Evolutionary conservation across 495 filamentous ascomycete genomes (phyloP), one percentile per base, ranked within the genome.

Genomic region (Elaphomyces granulatus): DNA sequence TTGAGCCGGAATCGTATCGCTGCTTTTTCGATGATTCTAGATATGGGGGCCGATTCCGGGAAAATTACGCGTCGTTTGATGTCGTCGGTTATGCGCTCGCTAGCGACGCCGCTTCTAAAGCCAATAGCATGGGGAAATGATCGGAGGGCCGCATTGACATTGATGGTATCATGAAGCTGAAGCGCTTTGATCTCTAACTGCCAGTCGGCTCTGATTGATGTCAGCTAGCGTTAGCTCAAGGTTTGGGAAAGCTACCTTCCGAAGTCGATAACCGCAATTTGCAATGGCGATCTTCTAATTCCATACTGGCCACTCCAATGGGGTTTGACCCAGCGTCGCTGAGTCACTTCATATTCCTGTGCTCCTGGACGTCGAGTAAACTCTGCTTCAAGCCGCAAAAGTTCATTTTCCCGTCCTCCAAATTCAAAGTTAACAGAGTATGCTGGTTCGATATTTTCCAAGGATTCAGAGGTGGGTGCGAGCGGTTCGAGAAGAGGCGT

Each of bases 401-500:
- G 38, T 1, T 48, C 45, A 15, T 53, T 52, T 4, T 54, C 40
- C 2, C 32, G 32, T 4, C 55, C 45, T 4, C 48, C n/a, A 26
- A 71, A 65, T 18, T 67, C 59, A 35, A 71, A 70, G 15, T 50
- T 55, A 3, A 60, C 68, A 0, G 61, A 56, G 35, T 60, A 59
- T 7, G 47, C 45, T 4, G 57, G 56, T 23, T 50, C 49, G 3
- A 56, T 43, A 8, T 40, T 39, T 38, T 48, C 21, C 3, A 69
- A 33, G 0, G 51, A 46, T 15, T 18, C 20, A 4, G 42, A 55
- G 14, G 59, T 64, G 33, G 59, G 57, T 18, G 63, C 61, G 20
- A 70, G 52, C 0, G 58, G 53, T 19, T 64, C 61, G 32, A 84
- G 75, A 2, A 75, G 52, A 19, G 61, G 47, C 21, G 17, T 42